Evolutionary conservation across 1,284 basidiomycete species (phyloP), one percentile per base, ranked within the genome.

Genomic region (Schizopora paradoxa): DNA sequence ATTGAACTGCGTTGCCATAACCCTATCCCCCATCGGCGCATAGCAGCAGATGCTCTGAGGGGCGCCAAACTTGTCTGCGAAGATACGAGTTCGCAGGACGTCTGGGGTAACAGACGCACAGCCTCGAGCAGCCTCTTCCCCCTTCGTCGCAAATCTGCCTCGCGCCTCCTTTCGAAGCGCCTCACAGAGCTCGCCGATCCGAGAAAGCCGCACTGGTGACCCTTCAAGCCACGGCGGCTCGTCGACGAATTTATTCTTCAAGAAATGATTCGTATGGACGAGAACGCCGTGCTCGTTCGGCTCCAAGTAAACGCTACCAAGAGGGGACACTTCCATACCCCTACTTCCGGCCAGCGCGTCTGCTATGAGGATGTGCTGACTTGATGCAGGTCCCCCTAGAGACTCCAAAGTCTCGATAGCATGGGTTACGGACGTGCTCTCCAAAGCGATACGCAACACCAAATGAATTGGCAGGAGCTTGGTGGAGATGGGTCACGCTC

Each of bases 261-360:
- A 53, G 52, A 66, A 63, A 53, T 67, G 63, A 51, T 68, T 65
- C 28, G 65, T 62, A 52, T 67, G 63, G 19, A 60, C 56, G 49
- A 66, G 40, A 14, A 62, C 40, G 4, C 64, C 60, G 46, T 61
- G 28, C 27, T 35, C 43, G 50, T 64, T 58, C 27, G 59, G 60
- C 1, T 40, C 25, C 28, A 65, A 51, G 44, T 63, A 59, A 16
- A 53, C 52, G 1, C 46, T 57, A 3, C 61, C 61, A 8, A 35
- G 53, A 3, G 64, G 63, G 6, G 61, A 62, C 36, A 66, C 52
- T 53, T 65, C 64, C 25, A 64, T 56, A 1, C 61, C 60, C 2
- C 58, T 57, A 2, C 56, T 51, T 18, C 59, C 57, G 19, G 50
- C 23, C 1, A 8, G 41, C 8, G 51, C 39, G 47, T 66, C 63